These are phyloP conservation scores for Babesia divergens DNA, from an alignment of 169 alveolate species.

Conservation along the genomic window DNA sequence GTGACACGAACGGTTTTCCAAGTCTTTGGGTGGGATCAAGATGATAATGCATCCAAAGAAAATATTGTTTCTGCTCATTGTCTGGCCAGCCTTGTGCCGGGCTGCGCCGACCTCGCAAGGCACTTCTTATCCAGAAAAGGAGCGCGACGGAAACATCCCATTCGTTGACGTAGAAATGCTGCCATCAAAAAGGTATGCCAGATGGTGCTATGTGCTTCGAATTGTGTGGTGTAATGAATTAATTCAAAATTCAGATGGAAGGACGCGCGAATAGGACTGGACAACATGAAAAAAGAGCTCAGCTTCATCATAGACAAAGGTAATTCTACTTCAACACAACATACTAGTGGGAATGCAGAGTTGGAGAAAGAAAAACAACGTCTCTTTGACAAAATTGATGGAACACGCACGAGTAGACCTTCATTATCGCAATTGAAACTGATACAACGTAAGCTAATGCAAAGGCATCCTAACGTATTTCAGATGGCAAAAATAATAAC, in stretches of 20 bases:
- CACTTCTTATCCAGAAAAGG: slow-evolving; percentile 21
- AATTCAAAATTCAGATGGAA: slow-evolving; percentile 65
- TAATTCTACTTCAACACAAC: not conserved
- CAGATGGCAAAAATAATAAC: slow-evolving; percentile 4
- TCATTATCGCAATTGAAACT: not conserved
- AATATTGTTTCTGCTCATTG: slow-evolving; percentile 6
- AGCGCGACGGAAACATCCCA: slow-evolving; percentile 61
- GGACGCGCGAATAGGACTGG: slow-evolving; percentile 14
- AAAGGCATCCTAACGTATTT: not conserved
- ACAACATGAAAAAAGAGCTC: slow-evolving; percentile 30
- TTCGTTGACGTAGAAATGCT: slow-evolving; percentile 59
- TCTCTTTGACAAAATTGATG: slow-evolving; percentile 10
- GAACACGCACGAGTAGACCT: not conserved
- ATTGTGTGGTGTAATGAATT: too few species aligned
- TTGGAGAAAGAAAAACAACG: slow-evolving; percentile 51
- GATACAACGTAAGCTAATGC: not conserved
- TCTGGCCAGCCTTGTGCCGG: slow-evolving; percentile 24
- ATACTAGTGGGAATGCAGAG: slow-evolving; percentile 23
- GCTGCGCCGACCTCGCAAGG: slow-evolving; percentile 30
- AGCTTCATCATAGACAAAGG: slow-evolving; percentile 57
- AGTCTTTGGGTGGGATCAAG: too few species aligned
- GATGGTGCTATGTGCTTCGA: too few species aligned
- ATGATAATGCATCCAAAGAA: too few species aligned
- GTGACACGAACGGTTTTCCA: too few species aligned
- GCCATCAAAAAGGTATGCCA: slow-evolving; percentile 44